Percentiles rank a stretch among this genome's conserved stretches.
Conservation (phyloP, 441 rosid species). For the Hypseocharis bilobata region DNA sequence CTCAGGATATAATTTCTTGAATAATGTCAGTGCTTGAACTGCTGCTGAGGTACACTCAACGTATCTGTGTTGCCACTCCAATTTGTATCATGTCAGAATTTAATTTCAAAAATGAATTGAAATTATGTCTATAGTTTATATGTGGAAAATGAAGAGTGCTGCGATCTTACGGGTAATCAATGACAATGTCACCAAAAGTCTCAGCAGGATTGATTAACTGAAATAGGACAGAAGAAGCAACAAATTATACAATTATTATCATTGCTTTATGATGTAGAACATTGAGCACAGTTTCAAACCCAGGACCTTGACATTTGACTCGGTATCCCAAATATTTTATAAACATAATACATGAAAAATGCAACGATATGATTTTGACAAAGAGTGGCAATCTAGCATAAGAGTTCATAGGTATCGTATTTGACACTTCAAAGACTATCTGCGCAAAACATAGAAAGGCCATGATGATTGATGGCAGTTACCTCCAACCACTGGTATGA, state of each 20-base stretch:
- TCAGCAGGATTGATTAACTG: conserved; percentile 58
- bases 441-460: not conserved
- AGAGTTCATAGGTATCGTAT: not conserved
- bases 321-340: not conserved
- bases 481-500: conserved; percentile 28
- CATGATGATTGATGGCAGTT: not conserved
- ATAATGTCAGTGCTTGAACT: conserved; percentile 23
- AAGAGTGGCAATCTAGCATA: not conserved
- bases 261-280: not conserved
- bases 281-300: too few relatives aligned
- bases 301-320: too few relatives aligned
- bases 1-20: conserved; percentile 22
- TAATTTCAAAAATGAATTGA: not conserved
- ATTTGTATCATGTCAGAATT: not conserved
- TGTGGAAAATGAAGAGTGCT: not conserved
- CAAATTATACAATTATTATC: not conserved
- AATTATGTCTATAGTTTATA: not conserved
- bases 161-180: conserved; percentile 38
- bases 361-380: not conserved
- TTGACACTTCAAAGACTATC: not conserved
- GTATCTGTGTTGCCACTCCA: conserved; percentile 10
- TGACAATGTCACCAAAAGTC: conserved; percentile 94
- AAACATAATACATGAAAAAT: not conserved
- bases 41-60: conserved; percentile 26
- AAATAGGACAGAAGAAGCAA: not conserved